Evolutionary conservation across 208 protist genomes (phyloP).

Genomic region (Crithidia acanthocephali): DNA sequence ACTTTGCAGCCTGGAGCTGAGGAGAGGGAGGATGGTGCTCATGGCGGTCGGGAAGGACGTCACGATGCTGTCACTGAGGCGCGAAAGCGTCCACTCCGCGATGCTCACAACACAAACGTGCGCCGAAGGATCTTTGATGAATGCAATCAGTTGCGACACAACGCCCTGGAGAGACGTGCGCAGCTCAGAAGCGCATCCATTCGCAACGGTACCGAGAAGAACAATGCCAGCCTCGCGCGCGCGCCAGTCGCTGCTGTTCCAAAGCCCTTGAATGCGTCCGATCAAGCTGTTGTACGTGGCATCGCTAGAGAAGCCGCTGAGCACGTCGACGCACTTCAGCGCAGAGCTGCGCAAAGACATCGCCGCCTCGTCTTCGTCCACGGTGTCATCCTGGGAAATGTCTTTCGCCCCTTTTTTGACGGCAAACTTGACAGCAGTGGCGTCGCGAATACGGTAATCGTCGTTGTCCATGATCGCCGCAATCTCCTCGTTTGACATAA

Average conservation of each 20-base stretch:
- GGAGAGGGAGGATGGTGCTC: constrained; percentile 43
- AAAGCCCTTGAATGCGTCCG: constrained; percentile 54
- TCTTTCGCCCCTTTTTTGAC: constrained; percentile 56
- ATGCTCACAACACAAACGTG: constrained; percentile 90
- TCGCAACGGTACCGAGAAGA: constrained; percentile 77
- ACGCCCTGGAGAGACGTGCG: constrained; percentile 37
- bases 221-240: constrained; percentile 76
- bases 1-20: constrained; percentile 63
- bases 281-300: constrained; percentile 54
- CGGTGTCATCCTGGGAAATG: constrained; percentile 66
- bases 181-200: constrained; percentile 66
- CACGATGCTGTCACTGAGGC: constrained; percentile 59
- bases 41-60: constrained; percentile 24
- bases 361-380: constrained; percentile 73
- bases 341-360: constrained; percentile 78
- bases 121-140: constrained; percentile 50
- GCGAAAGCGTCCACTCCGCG: constrained; percentile 81
- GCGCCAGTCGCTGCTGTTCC: constrained; percentile 57
- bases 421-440: constrained; percentile 50
- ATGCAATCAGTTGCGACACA: constrained; percentile 49
- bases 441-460: constrained; percentile 77
- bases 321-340: constrained; percentile 70
- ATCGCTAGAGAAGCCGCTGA: constrained; percentile 61
- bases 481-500: constrained; percentile 80
- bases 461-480: constrained; percentile 72